Evolutionary conservation across 2,329 filamentous ascomycete species (phyloP), one percentile per base, ranked within the genome.

Genomic region (Alternaria sp.): DNA sequence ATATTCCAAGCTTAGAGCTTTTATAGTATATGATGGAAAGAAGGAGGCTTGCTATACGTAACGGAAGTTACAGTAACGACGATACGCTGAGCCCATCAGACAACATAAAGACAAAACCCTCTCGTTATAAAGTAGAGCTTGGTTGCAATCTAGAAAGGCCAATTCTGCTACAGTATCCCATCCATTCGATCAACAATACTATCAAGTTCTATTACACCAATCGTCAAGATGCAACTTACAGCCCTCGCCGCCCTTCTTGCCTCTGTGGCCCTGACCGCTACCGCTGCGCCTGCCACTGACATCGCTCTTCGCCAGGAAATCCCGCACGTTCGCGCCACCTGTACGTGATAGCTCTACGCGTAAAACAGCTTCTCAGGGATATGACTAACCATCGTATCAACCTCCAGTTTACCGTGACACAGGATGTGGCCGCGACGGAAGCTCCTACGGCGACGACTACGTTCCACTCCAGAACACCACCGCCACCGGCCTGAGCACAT

Each of bases 301-400:
- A 24, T 39, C 4, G 34, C 40, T 17, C 29, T 37, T 13, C 49
- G 54, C 21, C 54, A 52, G 51, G 56, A 44, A 26, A 48, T 52
- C 2, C 54, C 57, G 31, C 57, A 57, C n/a, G 53, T 60, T n/a
- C 57, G 54, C 33, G 60, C 57, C 36, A 59, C 56, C 10, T 62
- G 42, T 33, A 46, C 17, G 42, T 46, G 28, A 46, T 21, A 14
- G 9, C 17, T 14, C n/a, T 23, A 13, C 28, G 28, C 11, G 5
- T 9, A 5, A 6, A 23, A 33, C 31, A 33, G 17, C 29, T 8
- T 23, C 17, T 2, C 3, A 17, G 3, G 29, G 5, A 46, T 6
- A 24, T 29, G 28, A 33, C 29, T 46, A 5, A 46, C 42, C 36
- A 9, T 5, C 10, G 13, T 21, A 33, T 8, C 2, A 23, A 29